These are phyloP conservation scores for Dryas octopetala DNA, from an alignment of 306 rosid species.

Conservation along the genomic window DNA sequence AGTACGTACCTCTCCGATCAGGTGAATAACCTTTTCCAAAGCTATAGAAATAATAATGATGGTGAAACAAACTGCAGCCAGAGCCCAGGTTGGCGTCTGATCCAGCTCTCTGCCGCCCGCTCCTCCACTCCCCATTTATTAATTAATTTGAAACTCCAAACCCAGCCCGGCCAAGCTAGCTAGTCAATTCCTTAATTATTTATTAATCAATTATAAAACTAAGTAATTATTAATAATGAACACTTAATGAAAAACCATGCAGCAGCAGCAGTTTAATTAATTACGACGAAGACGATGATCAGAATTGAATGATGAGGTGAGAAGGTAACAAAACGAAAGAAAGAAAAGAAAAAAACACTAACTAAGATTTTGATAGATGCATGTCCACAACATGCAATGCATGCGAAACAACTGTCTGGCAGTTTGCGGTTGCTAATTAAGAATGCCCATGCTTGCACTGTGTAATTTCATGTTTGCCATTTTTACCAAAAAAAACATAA, in stretches of 20 bases:
- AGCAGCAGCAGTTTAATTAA: no score
- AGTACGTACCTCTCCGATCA: conserved; percentile 51
- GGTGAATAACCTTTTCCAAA: conserved; percentile 65
- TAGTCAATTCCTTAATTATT: not conserved
- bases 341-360: no score
- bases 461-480: conserved; percentile 27
- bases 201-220: not conserved
- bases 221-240: not conserved
- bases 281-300: no score
- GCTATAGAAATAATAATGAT: conserved; percentile 70
- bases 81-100: conserved; percentile 93
- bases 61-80: conserved; percentile 73
- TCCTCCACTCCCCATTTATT: conserved; percentile 50
- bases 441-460: conserved; percentile 3
- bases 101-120: conserved; percentile 54
- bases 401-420: conserved; percentile 24
- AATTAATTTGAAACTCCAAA: not conserved
- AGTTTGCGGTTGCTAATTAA: conserved; percentile 10
- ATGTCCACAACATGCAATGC: no score
- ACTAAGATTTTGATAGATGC: no score
- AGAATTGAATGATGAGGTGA: no score
- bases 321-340: no score
- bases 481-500: not conserved
- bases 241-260: no score
- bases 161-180: not conserved